phyloP scores from a whole-genome alignment of 306 rosid species.

The Benincasa hispida region DNA sequence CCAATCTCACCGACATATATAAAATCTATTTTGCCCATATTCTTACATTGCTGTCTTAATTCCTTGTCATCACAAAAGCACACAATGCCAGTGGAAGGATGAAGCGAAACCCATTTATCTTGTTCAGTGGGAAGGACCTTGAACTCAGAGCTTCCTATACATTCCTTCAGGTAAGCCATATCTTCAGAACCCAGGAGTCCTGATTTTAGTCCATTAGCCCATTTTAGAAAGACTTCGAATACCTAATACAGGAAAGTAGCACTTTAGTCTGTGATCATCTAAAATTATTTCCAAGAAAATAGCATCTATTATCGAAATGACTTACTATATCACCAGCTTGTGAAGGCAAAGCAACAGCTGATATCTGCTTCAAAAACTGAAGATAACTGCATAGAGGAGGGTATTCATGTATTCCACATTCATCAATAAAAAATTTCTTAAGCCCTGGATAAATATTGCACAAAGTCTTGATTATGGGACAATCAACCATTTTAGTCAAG shows the following conservation, averaged over 20 bases:
- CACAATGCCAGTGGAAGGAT: slow-evolving; percentile 67
- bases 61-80: slow-evolving; percentile 75
- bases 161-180: slow-evolving; percentile 46
- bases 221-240: slow-evolving; percentile 59
- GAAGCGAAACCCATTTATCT: slow-evolving; percentile 89
- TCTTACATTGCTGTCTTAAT: slow-evolving; percentile 55
- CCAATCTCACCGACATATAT: slow-evolving; percentile 43
- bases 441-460: slow-evolving; percentile 58
- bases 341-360: slow-evolving; percentile 55
- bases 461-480: slow-evolving; percentile 40
- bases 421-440: slow-evolving; percentile 60
- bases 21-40: slow-evolving; percentile 51
- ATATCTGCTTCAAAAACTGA: slow-evolving; percentile 66
- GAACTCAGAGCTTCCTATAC: slow-evolving; percentile 41
- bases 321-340: slow-evolving; percentile 64
- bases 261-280: slow-evolving; percentile 12
- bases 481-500: slow-evolving; percentile 14
- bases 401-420: slow-evolving; percentile 48
- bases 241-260: slow-evolving; percentile 33
- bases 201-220: slow-evolving; percentile 66
- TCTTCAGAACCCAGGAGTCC: slow-evolving; percentile 48
- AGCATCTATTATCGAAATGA: slow-evolving; percentile 3
- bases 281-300: slow-evolving; percentile 7
- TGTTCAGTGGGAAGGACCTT: slow-evolving; percentile 75
- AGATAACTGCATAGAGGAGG: slow-evolving; percentile 71